Evolutionary conservation across 441 rosid genomes (phyloP), one percentile per base, ranked within the genome.

Genomic region (Sinapis alba): DNA sequence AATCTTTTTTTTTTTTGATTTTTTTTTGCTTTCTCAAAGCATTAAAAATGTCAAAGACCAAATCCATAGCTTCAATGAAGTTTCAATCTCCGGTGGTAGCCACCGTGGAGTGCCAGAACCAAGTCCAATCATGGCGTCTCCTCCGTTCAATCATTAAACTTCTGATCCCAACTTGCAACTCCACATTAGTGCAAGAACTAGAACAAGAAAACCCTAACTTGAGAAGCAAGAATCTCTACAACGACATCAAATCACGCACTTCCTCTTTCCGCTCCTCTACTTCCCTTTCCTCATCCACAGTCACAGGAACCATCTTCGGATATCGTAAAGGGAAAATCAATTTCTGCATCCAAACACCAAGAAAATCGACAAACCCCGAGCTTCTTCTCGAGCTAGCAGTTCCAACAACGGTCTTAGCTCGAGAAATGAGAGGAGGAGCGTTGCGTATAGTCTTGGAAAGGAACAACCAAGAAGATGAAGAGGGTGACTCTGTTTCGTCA

Each of bases 301-400:
- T 87, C 58, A 88, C 91, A 2, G 96, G 96, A 63, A 92, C 96
- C n/a, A 81, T 92, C 36, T 89, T 88, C 20, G 89, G 96, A 1
- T 86, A 83, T 66, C 88, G 90, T 7, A 83, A 84, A 0, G 94
- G 92, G 45, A 86, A 87, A 72, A 85, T 83, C 41, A 85, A 81
- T 59, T 82, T 92, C 51, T 89, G 92, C 47, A 77, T 92, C 79
- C 96, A 92, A 77, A 20, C 83, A 78, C 54, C 81, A 24, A 71
- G 76, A 80, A 84, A 79, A 15, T 77, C 88, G 70, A 60, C 72
- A 47, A 71, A 68, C 78, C 86, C 85, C 3, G 41, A 82, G 74
- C 82, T 88, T 59, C 89, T 90, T 64, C 82, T 92, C 1, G 89
- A 92, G 61, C 81, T 92, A 21, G 81, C 88, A 0, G 77, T 90